Percentiles rank a stretch among this genome's conserved stretches.
Evolutionary conservation across 164 flowering plant species (phyloP).

Genomic region (Vitis labrusca): DNA sequence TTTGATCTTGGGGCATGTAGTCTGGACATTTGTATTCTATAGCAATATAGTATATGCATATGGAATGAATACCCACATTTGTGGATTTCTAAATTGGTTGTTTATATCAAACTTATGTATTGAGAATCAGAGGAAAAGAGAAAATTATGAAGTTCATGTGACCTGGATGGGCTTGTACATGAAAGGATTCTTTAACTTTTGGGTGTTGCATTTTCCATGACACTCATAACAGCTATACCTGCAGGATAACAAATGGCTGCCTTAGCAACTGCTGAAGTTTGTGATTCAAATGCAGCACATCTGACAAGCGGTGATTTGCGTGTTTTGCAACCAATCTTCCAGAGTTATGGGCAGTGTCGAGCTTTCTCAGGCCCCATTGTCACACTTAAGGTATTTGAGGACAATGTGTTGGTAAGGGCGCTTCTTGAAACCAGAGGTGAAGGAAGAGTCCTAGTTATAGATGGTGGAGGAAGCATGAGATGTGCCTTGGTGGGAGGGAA

Average conservation of each 20-base stretch:
- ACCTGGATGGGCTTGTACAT: no score
- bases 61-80: no score
- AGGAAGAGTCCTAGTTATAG: constrained; percentile 73
- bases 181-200: neutral
- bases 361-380: constrained; percentile 64
- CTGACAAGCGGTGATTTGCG: constrained; percentile 57
- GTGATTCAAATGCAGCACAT: constrained; percentile 54
- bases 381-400: constrained; percentile 71
- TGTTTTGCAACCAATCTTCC: constrained; percentile 55
- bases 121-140: no score
- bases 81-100: no score
- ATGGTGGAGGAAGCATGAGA: constrained; percentile 76
- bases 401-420: constrained; percentile 68
- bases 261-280: constrained; percentile 64
- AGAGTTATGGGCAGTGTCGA: constrained; percentile 50
- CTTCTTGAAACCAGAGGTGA: constrained; percentile 64
- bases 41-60: no score
- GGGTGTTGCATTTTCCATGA: neutral
- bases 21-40: no score
- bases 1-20: no score
- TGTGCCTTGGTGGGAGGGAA: constrained; percentile 81
- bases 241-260: constrained; percentile 38
- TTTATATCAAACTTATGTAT: no score
- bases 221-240: neutral
- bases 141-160: no score